Conservation (phyloP, 306 rosid genomes). For the Pueraria montana region DNA sequence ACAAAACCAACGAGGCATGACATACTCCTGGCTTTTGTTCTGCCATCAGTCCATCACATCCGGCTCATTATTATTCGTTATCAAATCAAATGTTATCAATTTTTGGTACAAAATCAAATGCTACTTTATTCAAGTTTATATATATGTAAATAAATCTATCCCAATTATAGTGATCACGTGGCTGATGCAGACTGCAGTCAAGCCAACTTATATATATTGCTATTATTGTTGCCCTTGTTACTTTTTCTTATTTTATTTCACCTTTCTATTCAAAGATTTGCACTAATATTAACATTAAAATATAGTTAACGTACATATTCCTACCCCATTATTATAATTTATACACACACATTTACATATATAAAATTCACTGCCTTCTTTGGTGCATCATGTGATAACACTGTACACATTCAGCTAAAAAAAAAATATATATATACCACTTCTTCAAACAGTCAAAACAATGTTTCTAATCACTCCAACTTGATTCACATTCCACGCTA, state of each 20-base stretch:
- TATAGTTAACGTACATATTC: not conserved
- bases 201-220: constrained; percentile 34
- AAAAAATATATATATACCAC: not conserved
- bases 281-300: not conserved
- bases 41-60: constrained; percentile 21
- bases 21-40: constrained; percentile 9
- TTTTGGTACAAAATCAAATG: constrained; percentile 7
- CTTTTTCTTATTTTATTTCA: not conserved
- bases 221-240: not conserved
- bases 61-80: constrained; percentile 10
- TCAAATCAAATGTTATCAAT: constrained; percentile 17
- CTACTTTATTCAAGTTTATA: not conserved
- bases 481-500: not conserved
- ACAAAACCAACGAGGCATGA: not conserved
- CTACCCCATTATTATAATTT: not conserved
- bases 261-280: not conserved
- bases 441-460: not conserved
- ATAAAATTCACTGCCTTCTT: not conserved
- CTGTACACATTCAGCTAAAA: not conserved
- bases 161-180: constrained; percentile 49
- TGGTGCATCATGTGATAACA: not conserved
- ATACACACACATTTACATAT: too few relatives aligned
- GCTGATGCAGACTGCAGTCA: constrained; percentile 42
- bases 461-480: not conserved
- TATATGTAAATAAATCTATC: not conserved